These are phyloP conservation scores for Zymoseptoria tritici DNA, from an alignment of 2,329 filamentous ascomycete genomes.

Conservation along the genomic window DNA sequence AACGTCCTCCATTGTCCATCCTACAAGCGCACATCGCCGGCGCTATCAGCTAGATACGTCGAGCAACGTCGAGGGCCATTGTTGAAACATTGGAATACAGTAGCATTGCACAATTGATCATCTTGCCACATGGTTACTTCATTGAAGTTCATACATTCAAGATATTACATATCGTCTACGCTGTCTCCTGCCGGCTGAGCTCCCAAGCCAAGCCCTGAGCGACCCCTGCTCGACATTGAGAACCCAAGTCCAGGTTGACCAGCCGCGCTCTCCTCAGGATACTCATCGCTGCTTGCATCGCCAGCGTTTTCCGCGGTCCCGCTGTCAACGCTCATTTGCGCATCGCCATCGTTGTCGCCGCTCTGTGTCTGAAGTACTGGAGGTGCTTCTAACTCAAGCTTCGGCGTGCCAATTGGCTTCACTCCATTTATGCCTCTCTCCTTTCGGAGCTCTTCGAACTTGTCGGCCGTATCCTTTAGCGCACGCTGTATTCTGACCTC, in stretches of 20 bases:
- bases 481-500: conserved; percentile 75
- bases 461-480: conserved; percentile 71
- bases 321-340: conserved; percentile 15
- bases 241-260: conserved; percentile 13
- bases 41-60: no score
- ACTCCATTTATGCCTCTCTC: conserved; percentile 36
- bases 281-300: conserved; percentile 10
- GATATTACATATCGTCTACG: background rate
- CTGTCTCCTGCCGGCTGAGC: conserved; percentile 4
- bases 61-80: no score
- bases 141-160: background rate
- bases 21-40: no score
- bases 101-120: no score
- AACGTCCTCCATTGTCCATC: no score
- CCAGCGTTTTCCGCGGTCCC: conserved; percentile 9
- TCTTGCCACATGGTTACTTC: background rate
- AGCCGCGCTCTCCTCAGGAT: conserved; percentile 10
- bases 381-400: conserved; percentile 11
- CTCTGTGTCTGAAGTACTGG: background rate
- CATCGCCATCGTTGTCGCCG: background rate
- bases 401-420: background rate
- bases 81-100: no score
- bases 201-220: conserved; percentile 13
- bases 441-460: conserved; percentile 53
- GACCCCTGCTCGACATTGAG: conserved; percentile 7